A percentile compares a stretch with the other conserved stretches of the same genome.
phyloP scores from a whole-genome alignment of 805 yeast genomes.

The Pichia membranifaciens region DNA sequence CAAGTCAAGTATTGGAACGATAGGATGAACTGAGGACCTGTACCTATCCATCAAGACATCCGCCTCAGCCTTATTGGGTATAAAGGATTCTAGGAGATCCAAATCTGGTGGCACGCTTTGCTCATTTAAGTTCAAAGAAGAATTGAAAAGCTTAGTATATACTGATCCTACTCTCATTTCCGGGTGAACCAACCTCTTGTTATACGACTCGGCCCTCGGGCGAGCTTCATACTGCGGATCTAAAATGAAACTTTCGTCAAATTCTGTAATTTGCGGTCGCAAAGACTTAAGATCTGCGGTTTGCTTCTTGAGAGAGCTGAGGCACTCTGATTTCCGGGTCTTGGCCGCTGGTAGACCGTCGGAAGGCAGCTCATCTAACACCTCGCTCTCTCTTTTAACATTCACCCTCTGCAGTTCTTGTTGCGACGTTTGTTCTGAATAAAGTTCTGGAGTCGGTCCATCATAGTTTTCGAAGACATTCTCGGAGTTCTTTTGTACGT shows the following conservation, averaged over 20 bases:
- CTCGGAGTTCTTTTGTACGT: too few relatives aligned
- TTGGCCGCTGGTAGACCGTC: background rate
- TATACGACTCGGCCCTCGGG: too few relatives aligned
- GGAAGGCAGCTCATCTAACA: too few relatives aligned
- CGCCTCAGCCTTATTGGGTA: constrained; percentile 43
- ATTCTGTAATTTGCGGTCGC: background rate
- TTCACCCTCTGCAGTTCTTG: too few relatives aligned
- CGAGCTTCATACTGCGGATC: too few relatives aligned
- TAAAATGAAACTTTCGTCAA: too few relatives aligned
- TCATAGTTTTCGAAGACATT: too few relatives aligned
- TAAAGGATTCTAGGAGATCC: constrained; percentile 30
- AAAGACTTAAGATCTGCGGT: background rate
- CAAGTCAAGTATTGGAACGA: constrained; percentile 48
- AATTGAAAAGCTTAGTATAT: constrained; percentile 24
- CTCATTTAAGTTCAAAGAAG: constrained; percentile 14
- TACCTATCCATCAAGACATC: constrained; percentile 44
- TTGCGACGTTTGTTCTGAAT: too few relatives aligned
- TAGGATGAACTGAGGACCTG: constrained; percentile 47
- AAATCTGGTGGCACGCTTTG: constrained; percentile 23
- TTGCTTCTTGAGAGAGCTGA: background rate
- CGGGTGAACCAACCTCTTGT: constrained; percentile 4
- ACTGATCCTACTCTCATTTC: constrained; percentile 18
- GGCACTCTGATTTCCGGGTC: background rate
- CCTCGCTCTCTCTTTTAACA: too few relatives aligned
- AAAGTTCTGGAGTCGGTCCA: too few relatives aligned